A percentile compares a stretch with the other conserved stretches of the same genome.
These are phyloP conservation scores for Neotropicomus parvogracilis DNA, from an alignment of 1,284 basidiomycete genomes.

Conservation along the genomic window DNA sequence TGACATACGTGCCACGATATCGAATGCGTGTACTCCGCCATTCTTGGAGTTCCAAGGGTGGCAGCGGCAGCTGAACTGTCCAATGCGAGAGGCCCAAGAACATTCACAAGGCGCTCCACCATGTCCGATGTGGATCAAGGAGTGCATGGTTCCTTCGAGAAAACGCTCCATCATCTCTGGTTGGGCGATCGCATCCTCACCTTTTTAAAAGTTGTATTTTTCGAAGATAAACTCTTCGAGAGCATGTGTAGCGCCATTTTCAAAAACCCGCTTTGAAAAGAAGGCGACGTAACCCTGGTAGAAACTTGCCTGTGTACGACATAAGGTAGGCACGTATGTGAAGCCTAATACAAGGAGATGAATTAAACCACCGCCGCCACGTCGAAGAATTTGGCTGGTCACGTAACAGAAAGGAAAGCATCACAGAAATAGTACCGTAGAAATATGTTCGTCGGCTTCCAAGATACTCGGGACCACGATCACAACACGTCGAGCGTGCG, in stretches of 20 bases:
- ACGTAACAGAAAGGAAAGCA: too few species aligned
- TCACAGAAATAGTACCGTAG: too few species aligned
- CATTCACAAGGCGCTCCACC: conserved; percentile 13
- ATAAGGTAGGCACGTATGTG: too few species aligned
- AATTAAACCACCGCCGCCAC: too few species aligned
- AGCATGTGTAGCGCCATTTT: conserved; percentile 40
- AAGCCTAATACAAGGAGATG: too few species aligned
- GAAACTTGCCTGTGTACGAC: too few species aligned
- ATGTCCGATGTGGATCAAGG: conserved; percentile 32
- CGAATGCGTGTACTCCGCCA: conserved; percentile 24
- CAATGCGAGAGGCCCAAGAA: conserved; percentile 15
- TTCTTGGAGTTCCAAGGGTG: conserved; percentile 3
- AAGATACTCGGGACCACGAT: too few species aligned
- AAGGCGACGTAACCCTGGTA: conserved; percentile 57
- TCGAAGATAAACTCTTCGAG: conserved; percentile 58
- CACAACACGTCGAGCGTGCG: neutral
- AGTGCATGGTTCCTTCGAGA: conserved; percentile 26
- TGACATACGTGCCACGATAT: conserved; percentile 26
- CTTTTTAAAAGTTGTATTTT: conserved; percentile 42
- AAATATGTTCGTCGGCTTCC: too few species aligned
- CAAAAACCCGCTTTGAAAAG: conserved; percentile 46
- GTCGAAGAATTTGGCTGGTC: too few species aligned
- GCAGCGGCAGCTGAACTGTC: neutral
- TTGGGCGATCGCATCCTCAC: conserved; percentile 16
- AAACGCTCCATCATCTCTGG: conserved; percentile 27